Evolutionary conservation across 2,329 filamentous ascomycete genomes (phyloP), one percentile per base, ranked within the genome.

Genomic region (Penicillium corylophilum): DNA sequence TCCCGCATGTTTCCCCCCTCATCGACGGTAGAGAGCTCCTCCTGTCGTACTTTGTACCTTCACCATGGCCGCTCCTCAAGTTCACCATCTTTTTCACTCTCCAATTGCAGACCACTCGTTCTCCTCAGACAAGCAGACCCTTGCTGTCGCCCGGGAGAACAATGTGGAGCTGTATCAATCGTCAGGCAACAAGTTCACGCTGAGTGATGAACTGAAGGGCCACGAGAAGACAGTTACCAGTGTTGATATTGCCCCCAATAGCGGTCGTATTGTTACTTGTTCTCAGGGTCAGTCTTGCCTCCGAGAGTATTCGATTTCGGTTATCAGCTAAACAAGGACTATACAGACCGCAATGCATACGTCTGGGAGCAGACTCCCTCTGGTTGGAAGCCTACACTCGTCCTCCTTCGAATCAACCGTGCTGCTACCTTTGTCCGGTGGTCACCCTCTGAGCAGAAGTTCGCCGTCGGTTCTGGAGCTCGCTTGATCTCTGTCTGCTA

Each of bases 21-120:
- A 60, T 58, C 83, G 89, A 82, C 94, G 96, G 94, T 97, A 87
- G 94, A 97, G 94, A 95, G 90, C 84, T 89, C 79, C 90, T 95
- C 90, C 90, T 94, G 90, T 89, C 86, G 80, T 77, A 45, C 9
- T 18, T 36, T 51, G 51, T 24, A 38, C 45, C 44, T 51, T 39
- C 72, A 81, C 47, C 54, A 97, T 97, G 93, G 80, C 89, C 49
- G 73, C 87, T 54, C 90, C 92, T 60, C 90, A 97, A 81, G 89
- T 95, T 53, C 90, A 97, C 77, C 92, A 97, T 69, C 87, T 99
- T 61, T 99, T 99, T 79, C 91, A 97, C 78, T 85, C 88, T 64
- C 91, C 93, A 56, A 96, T 99, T 69, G 90, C 90, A 62, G 94
- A 99, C 79, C 94, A 99, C 76, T 96, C 93, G 51, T 99, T 99